Evolutionary conservation across 768 basidiomycete genomes (phyloP), one percentile per base, ranked within the genome.

Genomic region (Kwoniella dendrophila): DNA sequence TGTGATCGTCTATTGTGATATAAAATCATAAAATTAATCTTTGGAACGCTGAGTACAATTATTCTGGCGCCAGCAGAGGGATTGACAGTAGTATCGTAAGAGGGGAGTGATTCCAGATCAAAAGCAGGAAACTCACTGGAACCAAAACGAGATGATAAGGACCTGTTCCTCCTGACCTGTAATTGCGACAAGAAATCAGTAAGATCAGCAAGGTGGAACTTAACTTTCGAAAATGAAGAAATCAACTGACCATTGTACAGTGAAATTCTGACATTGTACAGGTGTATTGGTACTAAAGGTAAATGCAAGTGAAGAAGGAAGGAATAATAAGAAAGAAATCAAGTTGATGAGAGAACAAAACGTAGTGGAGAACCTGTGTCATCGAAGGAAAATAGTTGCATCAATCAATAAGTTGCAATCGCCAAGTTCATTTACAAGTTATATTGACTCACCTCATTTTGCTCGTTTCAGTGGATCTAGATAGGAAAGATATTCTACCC

Each of bases 261-360:
- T 73, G 20, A 73, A 60, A 24, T 70, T 54, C 1, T 63, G 68
- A 59, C 76, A 77, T 68, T 77, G 76, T 22, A 59, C 70, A 4
- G 76, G 76, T 1, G 74, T 77, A 14, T 66, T 67, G 24, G 72
- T 73, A 52, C 67, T 69, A 64, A 72, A 77, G 20, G 66, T 63
- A 64, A 77, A 75, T 22, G 27, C 62, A 0, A 18, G 29, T 6
- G 29, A 27, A 7, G 27, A 56, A 33, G 61, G 36, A 29, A 43
- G 36, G 30, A 47, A 33, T 8, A 49, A n/a, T 12, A 38, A 50
- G n/a, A 59, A 11, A 30, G 36, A 22, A 12, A 49, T 24, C 26
- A 60, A 22, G 43, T 20, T n/a, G n/a, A 24, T 44, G 14, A 44
- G 43, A 27, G n/a, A n/a, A n/a, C n/a, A n/a, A n/a, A n/a, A n/a